Evolutionary conservation across 2,329 filamentous ascomycete species (phyloP), one percentile per base, ranked within the genome.

Genomic region (Pezicula radicicola): DNA sequence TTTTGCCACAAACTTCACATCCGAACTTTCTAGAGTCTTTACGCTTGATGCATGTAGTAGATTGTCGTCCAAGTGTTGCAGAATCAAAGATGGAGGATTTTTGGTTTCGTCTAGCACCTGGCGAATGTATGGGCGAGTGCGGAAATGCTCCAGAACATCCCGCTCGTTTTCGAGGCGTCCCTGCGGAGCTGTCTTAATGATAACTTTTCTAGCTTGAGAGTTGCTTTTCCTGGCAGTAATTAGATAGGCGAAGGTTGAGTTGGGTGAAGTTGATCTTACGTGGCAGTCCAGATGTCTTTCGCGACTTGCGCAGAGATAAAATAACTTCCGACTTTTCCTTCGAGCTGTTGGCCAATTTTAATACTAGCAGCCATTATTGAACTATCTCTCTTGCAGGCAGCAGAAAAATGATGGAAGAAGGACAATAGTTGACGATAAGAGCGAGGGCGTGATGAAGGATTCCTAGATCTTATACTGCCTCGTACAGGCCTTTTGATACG

Each of bases 101-200:
- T 58, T 49, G 42, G 45, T 56, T 54, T 62, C 60, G 45, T 62
- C 60, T 39, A 62, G 42, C 49, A 62, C 7, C 49, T 55, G 55
- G 49, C 60, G 55, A 53, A 62, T 57, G 27, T 50, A 52, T 48
- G 52, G 51, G 40, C 50, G 46, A 49, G 27, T 48, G 44, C 43
- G 55, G 40, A 60, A 61, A 51, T 54, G 60, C 44, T 55, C 55
- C 12, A 61, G 54, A 55, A 60, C 40, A 51, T 62, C 51, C 36
- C 55, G 58, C 48, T 62, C 60, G 47, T 62, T 62, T 49, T 60
- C 52, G 40, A 62, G 54, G 41, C 58, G 52, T 51, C 43, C 21
- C 45, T 57, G 52, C 9, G 49, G 58, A 41, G 55, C 60, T 48
- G 48, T 60, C 44, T 62, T 61, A 45, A 62, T 48, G 28, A 61